These are phyloP conservation scores for Rhododendron molle DNA, from an alignment of 148 eudicot species.

Conservation along the genomic window DNA sequence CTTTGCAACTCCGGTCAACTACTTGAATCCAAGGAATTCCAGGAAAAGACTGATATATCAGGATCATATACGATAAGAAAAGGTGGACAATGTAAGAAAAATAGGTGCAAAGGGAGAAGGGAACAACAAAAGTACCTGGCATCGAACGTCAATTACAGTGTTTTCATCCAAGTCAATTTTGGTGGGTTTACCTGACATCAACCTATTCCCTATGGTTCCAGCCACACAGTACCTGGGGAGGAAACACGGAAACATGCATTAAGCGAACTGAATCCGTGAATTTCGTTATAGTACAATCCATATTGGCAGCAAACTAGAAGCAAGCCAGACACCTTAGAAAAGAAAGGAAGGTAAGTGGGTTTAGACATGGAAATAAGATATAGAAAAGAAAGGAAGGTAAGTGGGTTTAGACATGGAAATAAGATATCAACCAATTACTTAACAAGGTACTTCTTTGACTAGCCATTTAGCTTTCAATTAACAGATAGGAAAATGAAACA, in stretches of 20 bases:
- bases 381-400: neutral
- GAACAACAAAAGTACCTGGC: constrained; percentile 53
- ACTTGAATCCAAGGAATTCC: neutral
- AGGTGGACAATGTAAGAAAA: neutral
- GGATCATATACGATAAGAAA: neutral
- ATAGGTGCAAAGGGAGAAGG: neutral
- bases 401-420: neutral
- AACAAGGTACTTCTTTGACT: neutral
- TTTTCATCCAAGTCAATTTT: constrained; percentile 58
- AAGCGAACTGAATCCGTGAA: neutral
- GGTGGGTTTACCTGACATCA: constrained; percentile 79
- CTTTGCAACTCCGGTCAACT: neutral
- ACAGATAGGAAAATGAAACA: neutral
- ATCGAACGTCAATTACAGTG: constrained; percentile 76
- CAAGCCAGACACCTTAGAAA: neutral
- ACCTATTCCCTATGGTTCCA: constrained; percentile 85
- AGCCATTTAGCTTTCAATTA: neutral
- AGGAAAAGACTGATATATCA: neutral
- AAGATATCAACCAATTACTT: neutral
- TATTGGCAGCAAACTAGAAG: neutral
- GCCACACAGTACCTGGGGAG: constrained; percentile 67
- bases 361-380: neutral
- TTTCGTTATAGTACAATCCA: neutral
- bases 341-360: neutral
- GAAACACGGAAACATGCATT: neutral